Conservation (phyloP, 306 rosid genomes). For the Urtica urens region DNA sequence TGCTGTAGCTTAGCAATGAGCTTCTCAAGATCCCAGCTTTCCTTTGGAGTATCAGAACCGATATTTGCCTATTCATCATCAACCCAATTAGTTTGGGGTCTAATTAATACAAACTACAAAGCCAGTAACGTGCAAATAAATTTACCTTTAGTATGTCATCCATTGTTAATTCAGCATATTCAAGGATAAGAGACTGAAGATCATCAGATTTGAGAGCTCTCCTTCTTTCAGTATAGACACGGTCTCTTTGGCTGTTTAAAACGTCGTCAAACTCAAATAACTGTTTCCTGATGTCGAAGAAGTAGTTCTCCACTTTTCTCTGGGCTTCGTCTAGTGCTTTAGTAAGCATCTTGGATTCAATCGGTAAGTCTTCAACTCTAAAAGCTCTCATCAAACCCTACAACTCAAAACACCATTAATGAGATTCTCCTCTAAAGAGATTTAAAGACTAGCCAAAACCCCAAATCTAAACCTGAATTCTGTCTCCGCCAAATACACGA, state of each 20-base stretch:
- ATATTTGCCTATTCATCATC: constrained; percentile 65
- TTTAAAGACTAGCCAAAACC: constrained; percentile 6
- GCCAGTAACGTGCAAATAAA: neutral
- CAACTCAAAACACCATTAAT: constrained; percentile 21
- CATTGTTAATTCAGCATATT: constrained; percentile 94
- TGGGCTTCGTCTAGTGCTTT: constrained; percentile 99
- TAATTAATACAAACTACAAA: neutral
- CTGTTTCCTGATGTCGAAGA: constrained; percentile 92
- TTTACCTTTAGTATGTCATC: constrained; percentile 80
- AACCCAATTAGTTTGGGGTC: constrained; percentile 1
- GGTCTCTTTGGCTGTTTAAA: constrained; percentile 91
- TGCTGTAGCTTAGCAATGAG: constrained; percentile 86
- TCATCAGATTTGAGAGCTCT: constrained; percentile 80
- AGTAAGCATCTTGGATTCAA: constrained; percentile 94
- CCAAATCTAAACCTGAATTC: constrained; percentile 61
- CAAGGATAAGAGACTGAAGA: constrained; percentile 74
- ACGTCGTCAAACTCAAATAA: constrained; percentile 94
- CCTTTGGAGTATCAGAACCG: constrained; percentile 75
- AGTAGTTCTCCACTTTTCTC: constrained; percentile 91
- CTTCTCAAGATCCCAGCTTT: constrained; percentile 92
- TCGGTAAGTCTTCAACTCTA: constrained; percentile 95
- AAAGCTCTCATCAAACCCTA: constrained; percentile 96
- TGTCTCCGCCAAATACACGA: constrained; percentile 91
- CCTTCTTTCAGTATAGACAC: constrained; percentile 88
- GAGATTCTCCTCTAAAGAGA: no score